Evolutionary conservation across 1,284 basidiomycete species (phyloP).

Genomic region (Cystobasidium sp.): DNA sequence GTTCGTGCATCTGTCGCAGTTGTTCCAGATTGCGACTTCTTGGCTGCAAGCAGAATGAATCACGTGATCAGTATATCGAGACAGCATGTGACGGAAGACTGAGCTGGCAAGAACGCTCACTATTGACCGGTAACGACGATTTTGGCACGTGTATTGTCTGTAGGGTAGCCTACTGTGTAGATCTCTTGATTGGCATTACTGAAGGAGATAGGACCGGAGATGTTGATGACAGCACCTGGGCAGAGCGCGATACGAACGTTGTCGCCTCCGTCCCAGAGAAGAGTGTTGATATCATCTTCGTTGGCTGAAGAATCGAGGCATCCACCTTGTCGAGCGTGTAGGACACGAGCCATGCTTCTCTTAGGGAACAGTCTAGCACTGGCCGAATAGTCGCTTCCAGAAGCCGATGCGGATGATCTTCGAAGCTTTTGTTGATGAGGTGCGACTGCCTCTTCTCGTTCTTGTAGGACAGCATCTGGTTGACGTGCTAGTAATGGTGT

Average conservation of each 20-base stretch:
- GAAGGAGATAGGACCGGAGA: conserved; percentile 59
- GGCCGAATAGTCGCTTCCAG: conserved; percentile 2
- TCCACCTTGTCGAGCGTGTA: conserved; percentile 31
- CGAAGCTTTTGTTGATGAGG: background rate
- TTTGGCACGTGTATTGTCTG: conserved; percentile 57
- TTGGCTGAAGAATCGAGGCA: conserved; percentile 48
- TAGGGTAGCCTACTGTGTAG: conserved; percentile 60
- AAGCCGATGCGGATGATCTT: conserved; percentile 15
- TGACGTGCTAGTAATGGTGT: background rate
- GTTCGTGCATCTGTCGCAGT: conserved; percentile 50
- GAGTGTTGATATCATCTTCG: conserved; percentile 49
- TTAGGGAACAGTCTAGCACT: conserved; percentile 17
- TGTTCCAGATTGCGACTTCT: conserved; percentile 52
- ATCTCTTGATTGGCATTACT: conserved; percentile 61
- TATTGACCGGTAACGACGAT: conserved; percentile 56
- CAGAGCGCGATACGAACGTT: conserved; percentile 60
- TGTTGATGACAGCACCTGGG: conserved; percentile 57
- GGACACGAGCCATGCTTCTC: conserved; percentile 25
- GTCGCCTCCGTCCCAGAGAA: conserved; percentile 53
- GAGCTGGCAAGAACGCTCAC: background rate
- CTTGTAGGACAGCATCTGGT: background rate
- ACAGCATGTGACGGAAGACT: background rate
- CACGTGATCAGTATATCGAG: conserved; percentile 5
- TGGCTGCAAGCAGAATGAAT: conserved; percentile 38
- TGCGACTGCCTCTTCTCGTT: background rate